A percentile compares a stretch with the other conserved stretches of the same genome.
Conservation (phyloP, 176 grass and related monocot species). For the Tillandsia leiboldiana region DNA sequence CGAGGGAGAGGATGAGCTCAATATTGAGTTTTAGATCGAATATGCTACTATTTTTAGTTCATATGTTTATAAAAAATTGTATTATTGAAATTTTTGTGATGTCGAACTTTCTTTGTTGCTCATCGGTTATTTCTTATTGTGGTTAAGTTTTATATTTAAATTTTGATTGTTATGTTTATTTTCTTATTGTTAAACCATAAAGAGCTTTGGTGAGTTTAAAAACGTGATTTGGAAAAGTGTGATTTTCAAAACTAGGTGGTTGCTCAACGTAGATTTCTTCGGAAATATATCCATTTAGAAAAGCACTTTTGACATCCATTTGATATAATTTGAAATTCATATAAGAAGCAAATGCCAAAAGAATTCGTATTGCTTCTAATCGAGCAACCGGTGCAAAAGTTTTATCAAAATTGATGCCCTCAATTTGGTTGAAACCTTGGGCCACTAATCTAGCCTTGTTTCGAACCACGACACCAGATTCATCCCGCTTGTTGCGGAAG, state of each 20-base stretch:
- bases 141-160: too few relatives aligned
- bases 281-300: not conserved
- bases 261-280: not conserved
- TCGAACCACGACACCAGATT: not conserved
- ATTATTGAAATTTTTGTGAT: too few relatives aligned
- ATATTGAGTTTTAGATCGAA: too few relatives aligned
- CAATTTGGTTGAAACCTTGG: not conserved
- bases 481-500: not conserved
- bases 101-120: too few relatives aligned
- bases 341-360: not conserved
- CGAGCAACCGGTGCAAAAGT: constrained; percentile 1
- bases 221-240: not conserved
- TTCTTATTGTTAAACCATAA: constrained; percentile 8
- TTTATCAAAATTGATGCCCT: constrained; percentile 3
- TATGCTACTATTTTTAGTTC: too few relatives aligned
- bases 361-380: constrained; percentile 1
- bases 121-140: too few relatives aligned
- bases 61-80: too few relatives aligned
- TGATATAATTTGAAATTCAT: constrained; percentile 1
- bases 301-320: constrained; percentile 5
- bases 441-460: not conserved
- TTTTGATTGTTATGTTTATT: too few relatives aligned
- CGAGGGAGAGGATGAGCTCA: too few relatives aligned
- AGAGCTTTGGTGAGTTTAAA: not conserved
- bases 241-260: not conserved